Percentiles rank a stretch among this genome's conserved stretches.
Evolutionary conservation across 148 eudicot species (phyloP).

Genomic region (Drosera capensis): DNA sequence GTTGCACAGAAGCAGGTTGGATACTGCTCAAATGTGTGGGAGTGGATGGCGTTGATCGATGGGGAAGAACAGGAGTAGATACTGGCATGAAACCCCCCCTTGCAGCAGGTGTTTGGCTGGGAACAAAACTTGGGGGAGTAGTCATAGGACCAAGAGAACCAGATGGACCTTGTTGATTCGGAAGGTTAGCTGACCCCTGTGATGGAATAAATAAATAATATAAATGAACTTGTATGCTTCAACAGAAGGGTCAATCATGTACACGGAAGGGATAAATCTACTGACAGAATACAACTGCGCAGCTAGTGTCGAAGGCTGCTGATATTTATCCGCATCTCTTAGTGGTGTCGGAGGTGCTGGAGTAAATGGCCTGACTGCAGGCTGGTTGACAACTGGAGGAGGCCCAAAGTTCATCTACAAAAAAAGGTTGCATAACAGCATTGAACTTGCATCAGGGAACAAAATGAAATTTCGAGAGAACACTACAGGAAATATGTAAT

Average conservation of each 20-base stretch:
- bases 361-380: slow-evolving; percentile 54
- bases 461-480: background rate
- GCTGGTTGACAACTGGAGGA: slow-evolving; percentile 47
- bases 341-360: slow-evolving; percentile 53
- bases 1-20: slow-evolving; percentile 70
- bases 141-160: slow-evolving; percentile 40
- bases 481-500: background rate
- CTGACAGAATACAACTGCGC: slow-evolving; percentile 74
- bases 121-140: slow-evolving; percentile 33
- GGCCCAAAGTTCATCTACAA: slow-evolving; percentile 45
- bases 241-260: background rate
- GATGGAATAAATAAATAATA: slow-evolving; percentile 11
- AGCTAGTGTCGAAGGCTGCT: slow-evolving; percentile 66
- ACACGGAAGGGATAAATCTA: slow-evolving; percentile 1
- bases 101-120: slow-evolving; percentile 36
- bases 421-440: background rate
- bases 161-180: slow-evolving; percentile 44
- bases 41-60: slow-evolving; percentile 61
- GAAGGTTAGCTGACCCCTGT: slow-evolving; percentile 42
- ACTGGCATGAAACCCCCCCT: slow-evolving; percentile 62
- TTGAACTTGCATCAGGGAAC: background rate
- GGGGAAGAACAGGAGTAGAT: slow-evolving; percentile 32
- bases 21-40: slow-evolving; percentile 38
- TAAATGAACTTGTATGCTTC: background rate
- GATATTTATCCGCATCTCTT: slow-evolving; percentile 71